Evolutionary conservation across 129 eudicot genomes (phyloP).

Genomic region (Kitagawia praeruptora): DNA sequence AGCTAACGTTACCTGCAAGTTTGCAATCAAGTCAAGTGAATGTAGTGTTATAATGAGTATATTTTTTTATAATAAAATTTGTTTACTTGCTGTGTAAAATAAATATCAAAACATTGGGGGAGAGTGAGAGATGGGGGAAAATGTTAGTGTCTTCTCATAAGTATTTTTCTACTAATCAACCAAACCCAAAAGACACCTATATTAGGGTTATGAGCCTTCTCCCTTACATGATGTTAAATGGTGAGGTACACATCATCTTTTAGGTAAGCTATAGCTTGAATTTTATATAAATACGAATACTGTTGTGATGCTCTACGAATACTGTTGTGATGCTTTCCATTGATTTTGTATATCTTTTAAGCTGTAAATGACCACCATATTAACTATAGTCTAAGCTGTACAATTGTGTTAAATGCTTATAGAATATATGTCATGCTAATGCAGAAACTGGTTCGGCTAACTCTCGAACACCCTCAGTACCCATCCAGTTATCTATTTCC

Average conservation of each 20-base stretch:
- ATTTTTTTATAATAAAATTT: too few species aligned
- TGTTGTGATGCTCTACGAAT: not conserved
- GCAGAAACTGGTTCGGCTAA: conserved; percentile 82
- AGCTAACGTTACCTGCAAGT: not conserved
- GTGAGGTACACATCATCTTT: not conserved
- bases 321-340: not conserved
- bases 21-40: not conserved
- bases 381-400: not conserved
- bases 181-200: not conserved
- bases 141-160: not conserved
- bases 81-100: not conserved
- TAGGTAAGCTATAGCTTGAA: not conserved
- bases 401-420: not conserved
- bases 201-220: not conserved
- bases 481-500: conserved; percentile 67
- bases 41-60: not conserved
- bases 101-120: not conserved
- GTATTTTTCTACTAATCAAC: not conserved
- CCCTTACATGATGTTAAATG: not conserved
- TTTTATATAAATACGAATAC: not conserved
- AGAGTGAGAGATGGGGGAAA: not conserved
- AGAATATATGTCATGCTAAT: conserved; percentile 26
- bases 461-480: conserved; percentile 78
- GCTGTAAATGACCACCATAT: not conserved
- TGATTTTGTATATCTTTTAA: not conserved